Base-by-base conservation (phyloP, 768 basidiomycete species). In the Hysterangium stoloniferum region DNA sequence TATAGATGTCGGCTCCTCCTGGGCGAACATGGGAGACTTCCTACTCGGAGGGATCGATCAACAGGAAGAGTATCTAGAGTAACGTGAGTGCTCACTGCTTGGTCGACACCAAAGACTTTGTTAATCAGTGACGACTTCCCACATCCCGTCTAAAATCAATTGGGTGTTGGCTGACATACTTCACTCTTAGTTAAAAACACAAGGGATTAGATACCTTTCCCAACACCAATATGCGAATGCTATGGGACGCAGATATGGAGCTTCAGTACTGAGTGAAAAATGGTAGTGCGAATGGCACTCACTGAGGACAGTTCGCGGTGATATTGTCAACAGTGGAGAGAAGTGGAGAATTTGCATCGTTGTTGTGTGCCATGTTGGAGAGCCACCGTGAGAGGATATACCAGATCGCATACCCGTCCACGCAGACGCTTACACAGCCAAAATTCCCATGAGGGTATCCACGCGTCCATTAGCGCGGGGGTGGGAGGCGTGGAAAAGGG, bases 91-190 rank as follows among this genome's bases (percentile, higher is more conserved):
- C 11, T 35, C 12, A 35, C 11, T 11, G 34, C 34, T 35, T 11
- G 34, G 34, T 58, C 44, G 27, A 62, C 54, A n/a, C 58, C 58
- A 58, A 64, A 66, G n/a, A 61, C 53, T 11, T 41, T 43, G 9
- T 53, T 53, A 52, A 66, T 56, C 7, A 66, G 57, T 2, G 65
- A 63, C 6, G 65, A 62, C 56, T 66, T 66, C 4, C 65, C 65
- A 0, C 61, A 55, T 22, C 65, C 65, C 32, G 57, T 48, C 64
- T 65, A 41, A 4, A 22, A 28, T 7, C 27, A 15, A 17, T 29
- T 43, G 19, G 34, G 19, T 35, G 19, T 11, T 11, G 19, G 34
- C 19, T 11, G 12, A 35, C 12, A 35, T 35, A 11, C 11, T 11
- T 11, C 11, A n/a, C n/a, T n/a, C n/a, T 35, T 11, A 19, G 19